Base-by-base conservation (phyloP, 192 early-diverging fungal species). In the Physocladia obscura region DNA sequence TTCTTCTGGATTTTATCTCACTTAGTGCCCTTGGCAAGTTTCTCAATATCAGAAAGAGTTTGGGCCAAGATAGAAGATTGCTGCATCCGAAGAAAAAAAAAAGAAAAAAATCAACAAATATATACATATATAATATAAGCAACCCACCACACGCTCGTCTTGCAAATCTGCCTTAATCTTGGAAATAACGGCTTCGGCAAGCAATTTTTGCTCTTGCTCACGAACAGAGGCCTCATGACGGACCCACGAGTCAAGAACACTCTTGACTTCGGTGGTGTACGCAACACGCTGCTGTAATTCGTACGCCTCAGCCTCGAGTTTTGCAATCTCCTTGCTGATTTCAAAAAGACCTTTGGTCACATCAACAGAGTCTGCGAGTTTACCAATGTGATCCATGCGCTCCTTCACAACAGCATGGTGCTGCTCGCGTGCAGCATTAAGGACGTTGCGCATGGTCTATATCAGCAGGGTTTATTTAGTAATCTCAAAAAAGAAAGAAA, bases 241-340 rank as follows among this genome's bases (percentile, higher is more conserved):
- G 40, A 96, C 94, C 96, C 96, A 98, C 37, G 91, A 91, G 82
- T 98, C 96, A 24, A 98, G 84, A 57, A 91, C 89, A 21, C 79
- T 54, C 89, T 95, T 95, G 73, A 93, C 86, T 80, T 98, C 94
- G 30, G 75, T 21, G 61, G 88, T 86, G 73, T 92, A 84, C 57
- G 86, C 82, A 29, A 89, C 90, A 70, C 88, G 88, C 78, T 98
- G 96, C 90, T 98, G 94, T 50, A 97, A 84, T 81, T 92, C 90
- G 75, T 92, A 98, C 49, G 93, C 89, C 80, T 96, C 89, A 37
- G 94, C 94, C 76, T 97, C 94, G 73, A 98, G 89, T 69, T 87
- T 76, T 52, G 94, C 94, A 69, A 94, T 93, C 77, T 98, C 90
- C 85, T 92, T 94, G 75, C 94, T 96, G 80, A 96, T 91, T 52